Percentiles rank a stretch among this genome's conserved stretches.
Conservation (phyloP, 495 filamentous ascomycete genomes). For the Hypomontagnella monticulosa region DNA sequence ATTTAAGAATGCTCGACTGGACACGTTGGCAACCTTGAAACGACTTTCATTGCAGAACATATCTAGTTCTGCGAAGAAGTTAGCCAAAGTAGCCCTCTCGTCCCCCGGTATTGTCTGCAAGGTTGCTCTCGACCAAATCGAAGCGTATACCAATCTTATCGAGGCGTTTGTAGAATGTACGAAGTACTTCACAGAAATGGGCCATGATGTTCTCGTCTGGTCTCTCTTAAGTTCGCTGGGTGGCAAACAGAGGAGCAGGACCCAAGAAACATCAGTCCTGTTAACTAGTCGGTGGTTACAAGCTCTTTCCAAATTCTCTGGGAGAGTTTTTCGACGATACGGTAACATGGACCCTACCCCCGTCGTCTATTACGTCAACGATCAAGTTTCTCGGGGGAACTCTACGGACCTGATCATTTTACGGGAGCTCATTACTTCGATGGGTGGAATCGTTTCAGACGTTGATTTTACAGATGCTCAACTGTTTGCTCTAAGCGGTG, state of each 20-base stretch:
- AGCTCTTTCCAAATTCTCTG: constrained; percentile 84
- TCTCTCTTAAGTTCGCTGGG: constrained; percentile 81
- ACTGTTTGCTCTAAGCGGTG: constrained; percentile 85
- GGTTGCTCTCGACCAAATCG: constrained; percentile 85
- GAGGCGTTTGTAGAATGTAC: constrained; percentile 93
- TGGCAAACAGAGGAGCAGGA: constrained; percentile 76
- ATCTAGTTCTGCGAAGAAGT: constrained; percentile 79
- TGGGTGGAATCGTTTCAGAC: constrained; percentile 91
- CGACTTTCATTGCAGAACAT: constrained; percentile 85
- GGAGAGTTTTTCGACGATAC: constrained; percentile 84
- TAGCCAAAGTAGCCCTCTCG: constrained; percentile 87
- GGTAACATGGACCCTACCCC: constrained; percentile 85
- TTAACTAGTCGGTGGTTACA: constrained; percentile 90
- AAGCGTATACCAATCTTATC: constrained; percentile 90
- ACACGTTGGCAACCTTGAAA: constrained; percentile 85
- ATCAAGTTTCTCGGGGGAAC: constrained; percentile 81
- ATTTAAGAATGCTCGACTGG: constrained; percentile 75
- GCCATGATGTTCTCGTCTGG: constrained; percentile 93
- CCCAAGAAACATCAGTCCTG: constrained; percentile 81
- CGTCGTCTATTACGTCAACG: constrained; percentile 86
- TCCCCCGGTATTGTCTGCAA: constrained; percentile 92
- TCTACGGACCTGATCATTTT: constrained; percentile 88
- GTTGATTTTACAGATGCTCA: constrained; percentile 87
- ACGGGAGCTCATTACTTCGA: constrained; percentile 85
- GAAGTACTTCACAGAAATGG: constrained; percentile 89